Conservation (phyloP, 192 early-diverging fungal genomes). For the Phycomyces blakesleeanus region DNA sequence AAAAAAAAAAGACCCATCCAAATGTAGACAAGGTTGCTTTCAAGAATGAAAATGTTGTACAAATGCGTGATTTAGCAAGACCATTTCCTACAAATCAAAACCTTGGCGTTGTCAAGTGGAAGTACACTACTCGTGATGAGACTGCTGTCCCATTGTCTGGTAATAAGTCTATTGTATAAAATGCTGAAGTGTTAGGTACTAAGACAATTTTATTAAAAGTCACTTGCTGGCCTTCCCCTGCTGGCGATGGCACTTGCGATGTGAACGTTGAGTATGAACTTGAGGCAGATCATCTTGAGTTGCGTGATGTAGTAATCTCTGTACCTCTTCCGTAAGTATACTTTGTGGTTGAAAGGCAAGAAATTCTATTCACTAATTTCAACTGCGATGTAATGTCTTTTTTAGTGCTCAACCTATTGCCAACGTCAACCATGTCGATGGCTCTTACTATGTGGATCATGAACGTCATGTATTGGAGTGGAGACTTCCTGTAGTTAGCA, state of each 20-base stretch:
- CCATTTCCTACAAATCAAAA: conserved; percentile 85
- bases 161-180: conserved; percentile 30
- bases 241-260: conserved; percentile 80
- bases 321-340: conserved; percentile 83
- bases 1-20: conserved; percentile 98
- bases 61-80: conserved; percentile 74
- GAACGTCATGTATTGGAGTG: conserved; percentile 72
- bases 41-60: conserved; percentile 63
- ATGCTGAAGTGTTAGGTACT: background rate
- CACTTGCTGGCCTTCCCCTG: conserved; percentile 97
- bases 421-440: conserved; percentile 77
- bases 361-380: background rate
- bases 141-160: conserved; percentile 77
- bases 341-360: background rate
- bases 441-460: conserved; percentile 75
- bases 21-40: conserved; percentile 93
- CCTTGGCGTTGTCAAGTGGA: conserved; percentile 88
- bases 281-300: conserved; percentile 67
- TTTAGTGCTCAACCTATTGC: conserved; percentile 37
- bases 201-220: conserved; percentile 43
- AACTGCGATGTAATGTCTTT: no score
- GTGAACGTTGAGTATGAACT: conserved; percentile 98
- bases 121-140: conserved; percentile 79
- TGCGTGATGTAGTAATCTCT: conserved; percentile 82
- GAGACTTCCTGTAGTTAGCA: conserved; percentile 80